Conservation (phyloP, 805 yeast genomes). For the Yamadazyma sp. region DNA sequence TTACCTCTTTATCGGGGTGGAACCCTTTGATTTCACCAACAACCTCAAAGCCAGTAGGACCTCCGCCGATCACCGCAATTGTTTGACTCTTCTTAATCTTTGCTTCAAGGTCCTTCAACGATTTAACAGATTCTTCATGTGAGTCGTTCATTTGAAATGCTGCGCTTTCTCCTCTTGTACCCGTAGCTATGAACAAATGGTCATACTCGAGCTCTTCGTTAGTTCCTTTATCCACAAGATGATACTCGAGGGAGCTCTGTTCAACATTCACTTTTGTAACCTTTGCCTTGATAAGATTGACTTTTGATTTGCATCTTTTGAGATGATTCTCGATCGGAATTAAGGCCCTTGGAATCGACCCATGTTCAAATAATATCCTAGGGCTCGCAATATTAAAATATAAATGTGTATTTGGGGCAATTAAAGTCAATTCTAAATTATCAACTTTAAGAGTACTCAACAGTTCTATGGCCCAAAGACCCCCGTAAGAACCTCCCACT, state of each 20-base stretch:
- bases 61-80: slow-evolving; percentile 40
- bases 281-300: slow-evolving; percentile 21
- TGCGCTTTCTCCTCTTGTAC: slow-evolving; percentile 21
- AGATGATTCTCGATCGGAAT: slow-evolving; percentile 22
- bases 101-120: slow-evolving; percentile 13
- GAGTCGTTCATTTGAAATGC: slow-evolving; percentile 27
- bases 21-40: slow-evolving; percentile 36
- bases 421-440: slow-evolving; percentile 19
- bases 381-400: slow-evolving; percentile 33
- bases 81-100: slow-evolving; percentile 22
- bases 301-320: slow-evolving; percentile 14
- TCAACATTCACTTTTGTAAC: slow-evolving; percentile 28
- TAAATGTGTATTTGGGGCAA: slow-evolving; percentile 27
- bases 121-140: slow-evolving; percentile 17
- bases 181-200: slow-evolving; percentile 36
- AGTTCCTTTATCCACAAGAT: slow-evolving; percentile 3
- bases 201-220: slow-evolving; percentile 21
- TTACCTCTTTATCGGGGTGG: slow-evolving; percentile 19
- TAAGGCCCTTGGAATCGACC: slow-evolving; percentile 18
- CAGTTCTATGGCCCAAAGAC: slow-evolving; percentile 24
- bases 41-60: slow-evolving; percentile 37
- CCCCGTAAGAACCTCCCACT: slow-evolving; percentile 40
- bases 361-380: slow-evolving; percentile 29
- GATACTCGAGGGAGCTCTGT: slow-evolving; percentile 17
- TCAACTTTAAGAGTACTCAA: slow-evolving; percentile 7